Evolutionary conservation across 2,329 filamentous ascomycete genomes (phyloP).

Genomic region (Endothia cerciana): DNA sequence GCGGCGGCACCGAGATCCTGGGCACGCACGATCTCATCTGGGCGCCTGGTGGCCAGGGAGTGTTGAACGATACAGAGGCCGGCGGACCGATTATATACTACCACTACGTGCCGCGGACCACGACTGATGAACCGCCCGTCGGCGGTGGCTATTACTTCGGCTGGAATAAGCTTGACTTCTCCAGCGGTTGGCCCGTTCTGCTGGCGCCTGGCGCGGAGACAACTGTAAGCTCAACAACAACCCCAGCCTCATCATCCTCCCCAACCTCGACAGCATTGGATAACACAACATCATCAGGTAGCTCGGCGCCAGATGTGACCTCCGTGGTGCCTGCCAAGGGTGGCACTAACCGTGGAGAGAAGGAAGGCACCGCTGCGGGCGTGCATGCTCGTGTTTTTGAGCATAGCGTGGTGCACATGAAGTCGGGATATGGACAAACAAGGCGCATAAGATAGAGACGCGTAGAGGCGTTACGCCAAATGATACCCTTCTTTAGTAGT

Average conservation of each 20-base stretch:
- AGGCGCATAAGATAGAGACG: neutral
- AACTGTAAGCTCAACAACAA: neutral
- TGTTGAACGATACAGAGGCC: slow-evolving; percentile 51
- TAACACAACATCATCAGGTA: neutral
- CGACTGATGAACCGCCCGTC: neutral
- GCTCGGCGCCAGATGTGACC: neutral
- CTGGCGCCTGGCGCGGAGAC: neutral
- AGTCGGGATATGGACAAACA: neutral
- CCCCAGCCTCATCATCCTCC: neutral
- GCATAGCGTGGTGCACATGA: neutral
- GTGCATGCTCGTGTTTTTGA: neutral
- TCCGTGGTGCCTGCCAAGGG: too few species aligned
- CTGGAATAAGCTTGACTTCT: slow-evolving; percentile 1
- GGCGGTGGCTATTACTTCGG: neutral
- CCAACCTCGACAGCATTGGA: neutral
- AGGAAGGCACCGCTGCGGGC: neutral
- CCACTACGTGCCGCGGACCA: slow-evolving; percentile 49
- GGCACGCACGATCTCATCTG: slow-evolving; percentile 61
- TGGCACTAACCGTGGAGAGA: too few species aligned
- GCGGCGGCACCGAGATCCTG: slow-evolving; percentile 62
- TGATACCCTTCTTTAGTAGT: neutral
- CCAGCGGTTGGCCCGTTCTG: neutral
- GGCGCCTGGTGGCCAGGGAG: slow-evolving; percentile 65
- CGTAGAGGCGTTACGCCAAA: neutral
- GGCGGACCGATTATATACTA: slow-evolving; percentile 63